phyloP scores from a whole-genome alignment of 768 basidiomycete genomes.

The Tricholomella constricta region DNA sequence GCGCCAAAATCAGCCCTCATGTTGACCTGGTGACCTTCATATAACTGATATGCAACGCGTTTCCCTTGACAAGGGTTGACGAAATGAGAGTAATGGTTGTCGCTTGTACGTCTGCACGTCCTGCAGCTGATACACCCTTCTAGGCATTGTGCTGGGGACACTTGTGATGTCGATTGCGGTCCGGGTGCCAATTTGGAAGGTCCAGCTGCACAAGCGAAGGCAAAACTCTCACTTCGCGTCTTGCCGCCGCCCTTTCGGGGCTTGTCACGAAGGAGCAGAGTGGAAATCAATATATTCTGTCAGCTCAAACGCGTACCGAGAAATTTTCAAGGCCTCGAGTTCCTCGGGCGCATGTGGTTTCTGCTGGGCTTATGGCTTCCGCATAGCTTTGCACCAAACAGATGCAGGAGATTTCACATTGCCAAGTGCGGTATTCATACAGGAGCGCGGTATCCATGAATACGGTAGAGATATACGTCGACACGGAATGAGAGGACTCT shows the following conservation, averaged over 20 bases:
- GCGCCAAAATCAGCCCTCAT: slow-evolving; percentile 7
- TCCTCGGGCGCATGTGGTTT: not conserved
- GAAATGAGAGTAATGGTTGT: slow-evolving; percentile 14
- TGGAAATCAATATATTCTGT: not conserved
- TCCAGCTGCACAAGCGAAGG: not conserved
- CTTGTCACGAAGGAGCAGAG: not conserved
- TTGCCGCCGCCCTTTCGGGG: not conserved
- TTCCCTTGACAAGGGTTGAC: slow-evolving; percentile 11
- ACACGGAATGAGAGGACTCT: not conserved
- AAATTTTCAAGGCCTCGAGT: slow-evolving; percentile 1
- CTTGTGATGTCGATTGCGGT: not conserved
- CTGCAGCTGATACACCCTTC: slow-evolving; percentile 10
- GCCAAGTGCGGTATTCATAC: slow-evolving; percentile 1
- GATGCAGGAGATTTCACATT: not conserved
- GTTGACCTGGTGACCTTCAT: slow-evolving; percentile 19
- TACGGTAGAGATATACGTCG: not conserved
- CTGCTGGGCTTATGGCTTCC: not conserved
- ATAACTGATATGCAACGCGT: slow-evolving; percentile 5
- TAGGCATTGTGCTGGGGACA: slow-evolving; percentile 1
- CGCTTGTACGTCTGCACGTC: slow-evolving; percentile 20
- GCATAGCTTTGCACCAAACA: not conserved
- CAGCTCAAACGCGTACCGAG: not conserved
- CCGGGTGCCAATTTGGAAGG: not conserved
- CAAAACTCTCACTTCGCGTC: not conserved
- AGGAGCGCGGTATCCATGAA: not conserved